Conservation (phyloP, 2,329 filamentous ascomycete genomes). For the Falciphora oryzae region DNA sequence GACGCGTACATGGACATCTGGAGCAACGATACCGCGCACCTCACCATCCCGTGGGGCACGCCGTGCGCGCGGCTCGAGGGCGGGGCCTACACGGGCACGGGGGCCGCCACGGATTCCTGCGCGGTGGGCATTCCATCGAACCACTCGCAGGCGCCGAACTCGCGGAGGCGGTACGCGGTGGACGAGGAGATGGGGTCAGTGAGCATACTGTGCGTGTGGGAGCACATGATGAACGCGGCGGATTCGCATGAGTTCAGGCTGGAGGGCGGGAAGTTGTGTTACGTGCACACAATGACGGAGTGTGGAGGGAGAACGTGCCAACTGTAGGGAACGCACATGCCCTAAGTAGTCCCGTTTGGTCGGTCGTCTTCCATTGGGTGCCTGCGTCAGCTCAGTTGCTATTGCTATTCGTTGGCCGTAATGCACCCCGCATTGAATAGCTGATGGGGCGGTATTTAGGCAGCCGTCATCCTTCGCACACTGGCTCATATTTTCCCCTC, state of each 20-base stretch:
- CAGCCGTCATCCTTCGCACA: too few relatives aligned
- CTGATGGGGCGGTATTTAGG: too few relatives aligned
- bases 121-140: slow-evolving; percentile 20
- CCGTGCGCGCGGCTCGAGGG: slow-evolving; percentile 28
- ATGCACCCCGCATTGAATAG: too few relatives aligned
- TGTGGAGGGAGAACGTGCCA: slow-evolving; percentile 12
- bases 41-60: slow-evolving; percentile 28
- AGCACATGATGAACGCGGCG: slow-evolving; percentile 14
- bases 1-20: slow-evolving; percentile 31
- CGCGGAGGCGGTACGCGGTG: slow-evolving; percentile 21
- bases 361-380: too few relatives aligned
- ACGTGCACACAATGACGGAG: slow-evolving; percentile 15
- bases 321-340: too few relatives aligned
- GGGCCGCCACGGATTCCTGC: slow-evolving; percentile 19
- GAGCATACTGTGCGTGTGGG: slow-evolving; percentile 18
- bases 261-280: slow-evolving; percentile 13
- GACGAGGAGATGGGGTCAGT: slow-evolving; percentile 21
- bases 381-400: too few relatives aligned
- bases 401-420: too few relatives aligned
- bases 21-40: slow-evolving; percentile 23
- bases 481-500: too few relatives aligned
- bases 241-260: slow-evolving; percentile 15
- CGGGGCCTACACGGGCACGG: slow-evolving; percentile 20
- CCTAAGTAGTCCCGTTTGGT: too few relatives aligned
- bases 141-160: slow-evolving; percentile 19